phyloP scores from a whole-genome alignment of 225 moss, liverwort and hornwort genomes.

The Pseudisothecium myosuroides region DNA sequence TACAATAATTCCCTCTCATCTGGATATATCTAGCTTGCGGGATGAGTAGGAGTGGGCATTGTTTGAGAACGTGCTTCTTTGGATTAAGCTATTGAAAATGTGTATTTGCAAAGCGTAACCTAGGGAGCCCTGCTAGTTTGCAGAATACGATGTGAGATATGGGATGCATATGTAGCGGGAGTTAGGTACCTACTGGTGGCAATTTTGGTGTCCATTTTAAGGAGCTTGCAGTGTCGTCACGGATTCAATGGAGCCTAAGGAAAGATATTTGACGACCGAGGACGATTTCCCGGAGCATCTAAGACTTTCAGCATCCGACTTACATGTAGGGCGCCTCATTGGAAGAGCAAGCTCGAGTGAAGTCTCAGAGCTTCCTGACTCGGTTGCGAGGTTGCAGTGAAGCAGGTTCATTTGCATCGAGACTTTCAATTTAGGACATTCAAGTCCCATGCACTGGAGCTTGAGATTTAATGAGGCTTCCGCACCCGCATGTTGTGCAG shows the following conservation, averaged over 20 bases:
- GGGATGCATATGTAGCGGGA: neutral
- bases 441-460: neutral
- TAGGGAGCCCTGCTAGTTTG: neutral
- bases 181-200: neutral
- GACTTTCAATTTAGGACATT: neutral
- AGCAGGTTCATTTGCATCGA: neutral
- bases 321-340: neutral
- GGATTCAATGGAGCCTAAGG: neutral
- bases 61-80: neutral
- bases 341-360: neutral
- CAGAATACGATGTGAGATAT: neutral
- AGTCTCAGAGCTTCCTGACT: neutral
- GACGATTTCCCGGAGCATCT: neutral
- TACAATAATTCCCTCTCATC: neutral
- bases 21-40: neutral
- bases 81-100: neutral
- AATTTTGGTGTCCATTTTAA: neutral
- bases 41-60: neutral
- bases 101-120: neutral
- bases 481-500: neutral
- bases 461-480: neutral
- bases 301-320: neutral
- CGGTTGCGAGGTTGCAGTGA: neutral
- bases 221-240: neutral
- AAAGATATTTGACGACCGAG: neutral